Evolutionary conservation across 2,329 filamentous ascomycete species (phyloP).

Genomic region (Dactylellina leptospora): DNA sequence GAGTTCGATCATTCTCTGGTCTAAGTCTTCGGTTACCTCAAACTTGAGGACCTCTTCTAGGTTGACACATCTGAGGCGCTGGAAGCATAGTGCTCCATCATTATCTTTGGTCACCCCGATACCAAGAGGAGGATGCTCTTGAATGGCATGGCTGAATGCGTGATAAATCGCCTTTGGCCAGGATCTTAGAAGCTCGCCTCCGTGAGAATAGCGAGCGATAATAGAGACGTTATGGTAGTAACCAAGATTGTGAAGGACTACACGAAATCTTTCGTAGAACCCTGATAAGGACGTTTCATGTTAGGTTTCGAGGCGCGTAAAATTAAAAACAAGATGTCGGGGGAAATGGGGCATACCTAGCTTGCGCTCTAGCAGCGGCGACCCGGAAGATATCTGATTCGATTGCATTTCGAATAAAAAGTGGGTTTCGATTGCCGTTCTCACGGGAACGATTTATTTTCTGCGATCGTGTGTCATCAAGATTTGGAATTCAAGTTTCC

Average conservation of each 20-base stretch:
- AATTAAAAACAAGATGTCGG: slow-evolving; percentile 5
- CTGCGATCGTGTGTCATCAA: background rate
- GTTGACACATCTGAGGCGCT: slow-evolving; percentile 15
- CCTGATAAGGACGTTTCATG: slow-evolving; percentile 9
- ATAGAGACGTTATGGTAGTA: slow-evolving; percentile 42
- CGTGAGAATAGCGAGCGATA: slow-evolving; percentile 39
- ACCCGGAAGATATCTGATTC: slow-evolving; percentile 22
- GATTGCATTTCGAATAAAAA: slow-evolving; percentile 22
- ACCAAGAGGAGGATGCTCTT: slow-evolving; percentile 28
- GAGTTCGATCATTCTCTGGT: slow-evolving; percentile 5
- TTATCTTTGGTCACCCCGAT: slow-evolving; percentile 11
- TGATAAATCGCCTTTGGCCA: slow-evolving; percentile 24
- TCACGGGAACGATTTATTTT: background rate
- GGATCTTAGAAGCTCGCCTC: slow-evolving; percentile 4
- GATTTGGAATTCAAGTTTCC: background rate
- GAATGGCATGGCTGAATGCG: slow-evolving; percentile 21
- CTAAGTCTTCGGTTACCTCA: slow-evolving; percentile 1
- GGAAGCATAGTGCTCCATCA: slow-evolving; percentile 13
- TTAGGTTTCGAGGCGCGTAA: background rate
- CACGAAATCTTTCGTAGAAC: slow-evolving; percentile 41
- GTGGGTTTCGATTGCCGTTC: background rate
- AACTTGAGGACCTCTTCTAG: slow-evolving; percentile 31
- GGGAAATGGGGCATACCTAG: slow-evolving; percentile 30
- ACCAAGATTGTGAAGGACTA: slow-evolving; percentile 38
- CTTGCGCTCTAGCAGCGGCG: slow-evolving; percentile 18